A percentile compares a stretch with the other conserved stretches of the same genome.
phyloP scores from a whole-genome alignment of 176 grass and related monocot genomes.

The Pontederia paniculata region DNA sequence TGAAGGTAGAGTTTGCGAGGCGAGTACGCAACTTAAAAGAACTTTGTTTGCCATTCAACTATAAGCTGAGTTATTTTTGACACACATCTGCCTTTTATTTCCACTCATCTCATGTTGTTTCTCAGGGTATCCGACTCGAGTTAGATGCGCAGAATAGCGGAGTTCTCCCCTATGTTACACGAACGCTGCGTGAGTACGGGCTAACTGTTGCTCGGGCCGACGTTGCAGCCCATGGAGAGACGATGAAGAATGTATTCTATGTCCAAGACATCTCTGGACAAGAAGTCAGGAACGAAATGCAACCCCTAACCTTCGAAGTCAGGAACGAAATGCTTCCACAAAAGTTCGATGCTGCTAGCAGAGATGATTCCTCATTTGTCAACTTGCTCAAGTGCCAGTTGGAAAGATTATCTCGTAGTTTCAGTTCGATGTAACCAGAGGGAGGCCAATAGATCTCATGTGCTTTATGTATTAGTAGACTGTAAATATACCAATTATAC shows the following conservation, averaged over 20 bases:
- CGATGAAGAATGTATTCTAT: constrained; percentile 29
- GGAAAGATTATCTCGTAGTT: constrained; percentile 32
- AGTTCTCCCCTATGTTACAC: constrained; percentile 34
- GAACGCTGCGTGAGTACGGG: constrained; percentile 36
- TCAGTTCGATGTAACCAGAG: constrained; percentile 19
- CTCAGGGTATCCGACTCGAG: constrained; percentile 41
- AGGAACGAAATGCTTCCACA: constrained; percentile 15
- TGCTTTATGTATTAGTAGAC: no score
- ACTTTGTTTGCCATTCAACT: not conserved
- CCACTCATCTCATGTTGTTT: not conserved
- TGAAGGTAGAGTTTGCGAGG: constrained; percentile 42
- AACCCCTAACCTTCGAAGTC: constrained; percentile 28
- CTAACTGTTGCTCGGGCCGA: constrained; percentile 35
- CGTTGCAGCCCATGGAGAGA: constrained; percentile 31
- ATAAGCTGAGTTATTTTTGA: not conserved
- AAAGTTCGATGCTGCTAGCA: not conserved
- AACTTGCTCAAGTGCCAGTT: constrained; percentile 27
- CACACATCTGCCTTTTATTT: not conserved
- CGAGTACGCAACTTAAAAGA: not conserved
- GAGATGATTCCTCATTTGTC: constrained; percentile 23
- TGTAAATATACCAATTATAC: no score
- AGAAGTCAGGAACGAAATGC: constrained; percentile 29
- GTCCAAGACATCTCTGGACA: constrained; percentile 43
- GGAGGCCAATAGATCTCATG: no score
- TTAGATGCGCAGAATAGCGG: constrained; percentile 32